These are phyloP conservation scores for Axilococcus clingmanii DNA, from an alignment of 139 green algal species.

Conservation along the genomic window DNA sequence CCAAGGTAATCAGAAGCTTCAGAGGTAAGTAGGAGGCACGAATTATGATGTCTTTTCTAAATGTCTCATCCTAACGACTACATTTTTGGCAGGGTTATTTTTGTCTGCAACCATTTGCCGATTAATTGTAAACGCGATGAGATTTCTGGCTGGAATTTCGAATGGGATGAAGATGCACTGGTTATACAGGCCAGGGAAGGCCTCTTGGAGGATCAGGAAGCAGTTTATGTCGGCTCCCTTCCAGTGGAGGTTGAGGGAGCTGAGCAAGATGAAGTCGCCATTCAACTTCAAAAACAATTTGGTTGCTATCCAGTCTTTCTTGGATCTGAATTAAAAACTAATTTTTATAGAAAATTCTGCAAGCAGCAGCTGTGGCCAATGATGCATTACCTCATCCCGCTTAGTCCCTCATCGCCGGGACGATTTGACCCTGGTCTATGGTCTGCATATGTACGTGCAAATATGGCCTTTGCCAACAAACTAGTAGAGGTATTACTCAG, in stretches of 20 bases:
- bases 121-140: constrained; percentile 43
- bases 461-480: constrained; percentile 84
- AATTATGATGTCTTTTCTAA: background rate
- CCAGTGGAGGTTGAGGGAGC: constrained; percentile 62
- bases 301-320: constrained; percentile 90
- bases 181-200: constrained; percentile 84
- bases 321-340: constrained; percentile 66
- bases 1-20: background rate
- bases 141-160: constrained; percentile 68
- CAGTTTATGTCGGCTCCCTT: constrained; percentile 73
- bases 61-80: background rate
- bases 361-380: constrained; percentile 98
- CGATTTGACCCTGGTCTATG: constrained; percentile 84
- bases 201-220: constrained; percentile 53
- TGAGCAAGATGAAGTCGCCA: constrained; percentile 69
- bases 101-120: constrained; percentile 89
- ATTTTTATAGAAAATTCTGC: constrained; percentile 94
- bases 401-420: constrained; percentile 52
- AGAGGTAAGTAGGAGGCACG: background rate
- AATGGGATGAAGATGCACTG: constrained; percentile 91
- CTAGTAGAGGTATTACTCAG: constrained; percentile 62
- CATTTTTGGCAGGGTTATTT: constrained; percentile 58
- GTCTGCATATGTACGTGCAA: constrained; percentile 93
- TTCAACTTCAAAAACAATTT: constrained; percentile 60
- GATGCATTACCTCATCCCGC: constrained; percentile 95